Conservation (phyloP, 495 filamentous ascomycete genomes). For the Neurospora hispaniola region DNA sequence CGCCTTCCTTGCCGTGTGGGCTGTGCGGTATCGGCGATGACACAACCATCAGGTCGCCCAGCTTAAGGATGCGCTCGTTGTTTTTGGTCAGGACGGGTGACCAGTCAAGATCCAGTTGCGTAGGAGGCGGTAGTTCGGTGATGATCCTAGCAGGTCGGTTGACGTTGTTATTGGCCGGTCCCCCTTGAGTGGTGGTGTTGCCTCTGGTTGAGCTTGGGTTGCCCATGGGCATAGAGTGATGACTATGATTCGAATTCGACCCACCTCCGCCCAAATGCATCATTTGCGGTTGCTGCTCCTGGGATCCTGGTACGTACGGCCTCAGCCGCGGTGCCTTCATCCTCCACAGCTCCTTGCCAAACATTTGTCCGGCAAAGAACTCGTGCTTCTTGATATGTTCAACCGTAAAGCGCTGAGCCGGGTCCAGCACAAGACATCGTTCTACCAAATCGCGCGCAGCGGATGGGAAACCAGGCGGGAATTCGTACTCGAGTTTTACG, state of each 20-base stretch:
- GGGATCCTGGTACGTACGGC: conserved; percentile 68
- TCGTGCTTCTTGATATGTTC: conserved; percentile 96
- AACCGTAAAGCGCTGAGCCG: conserved; percentile 74
- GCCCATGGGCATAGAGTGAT: background rate
- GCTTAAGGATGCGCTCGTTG: conserved; percentile 90
- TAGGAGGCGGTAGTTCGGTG: conserved; percentile 90
- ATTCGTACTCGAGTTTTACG: conserved; percentile 85
- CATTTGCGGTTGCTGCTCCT: conserved; percentile 57
- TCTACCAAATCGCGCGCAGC: conserved; percentile 89
- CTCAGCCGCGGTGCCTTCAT: conserved; percentile 83
- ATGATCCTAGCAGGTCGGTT: conserved; percentile 67
- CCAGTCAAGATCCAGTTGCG: conserved; percentile 98
- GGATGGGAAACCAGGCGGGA: conserved; percentile 79
- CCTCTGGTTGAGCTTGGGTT: conserved; percentile 25
- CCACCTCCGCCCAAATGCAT: conserved; percentile 66
- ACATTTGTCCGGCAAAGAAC: conserved; percentile 87
- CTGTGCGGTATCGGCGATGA: conserved; percentile 65
- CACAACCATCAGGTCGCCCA: conserved; percentile 79
- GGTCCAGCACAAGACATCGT: conserved; percentile 83
- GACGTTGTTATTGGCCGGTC: background rate
- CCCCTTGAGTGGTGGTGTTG: conserved; percentile 6
- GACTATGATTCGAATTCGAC: conserved; percentile 10
- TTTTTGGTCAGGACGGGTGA: conserved; percentile 83
- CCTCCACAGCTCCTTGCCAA: conserved; percentile 81
- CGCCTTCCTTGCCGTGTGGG: conserved; percentile 46